Percentiles rank a stretch among this genome's conserved stretches.
phyloP scores from a whole-genome alignment of 352 stramenopile species.

The Globisporangium sylvaticum region DNA sequence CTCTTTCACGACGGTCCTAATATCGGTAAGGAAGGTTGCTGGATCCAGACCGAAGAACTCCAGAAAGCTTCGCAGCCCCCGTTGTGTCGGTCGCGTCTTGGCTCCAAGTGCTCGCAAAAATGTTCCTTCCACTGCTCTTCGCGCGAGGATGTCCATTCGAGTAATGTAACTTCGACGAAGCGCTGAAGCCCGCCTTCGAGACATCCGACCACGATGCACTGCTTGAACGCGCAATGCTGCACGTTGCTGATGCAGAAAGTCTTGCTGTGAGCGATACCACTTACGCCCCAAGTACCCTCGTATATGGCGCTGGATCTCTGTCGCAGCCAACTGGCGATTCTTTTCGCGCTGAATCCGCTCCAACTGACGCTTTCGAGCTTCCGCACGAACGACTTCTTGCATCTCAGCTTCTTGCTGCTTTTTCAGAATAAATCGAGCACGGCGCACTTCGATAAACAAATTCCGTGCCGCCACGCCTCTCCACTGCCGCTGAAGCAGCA shows the following conservation, averaged over 20 bases:
- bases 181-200: slow-evolving; percentile 54
- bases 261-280: slow-evolving; percentile 56
- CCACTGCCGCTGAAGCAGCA: slow-evolving; percentile 70
- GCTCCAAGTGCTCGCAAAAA: slow-evolving; percentile 55
- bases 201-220: slow-evolving; percentile 68
- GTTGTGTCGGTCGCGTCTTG: slow-evolving; percentile 51
- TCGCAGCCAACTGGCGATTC: slow-evolving; percentile 40
- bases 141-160: slow-evolving; percentile 66
- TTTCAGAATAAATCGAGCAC: slow-evolving; percentile 44
- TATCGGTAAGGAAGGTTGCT: slow-evolving; percentile 66
- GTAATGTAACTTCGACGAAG: slow-evolving; percentile 69
- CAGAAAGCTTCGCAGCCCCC: slow-evolving; percentile 61
- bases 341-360: slow-evolving; percentile 49
- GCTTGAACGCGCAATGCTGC: slow-evolving; percentile 57
- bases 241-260: slow-evolving; percentile 45
- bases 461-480: slow-evolving; percentile 59
- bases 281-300: slow-evolving; percentile 49
- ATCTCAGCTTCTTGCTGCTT: slow-evolving; percentile 69
- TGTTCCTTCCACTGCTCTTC: slow-evolving; percentile 58
- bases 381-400: slow-evolving; percentile 56
- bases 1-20: slow-evolving; percentile 56
- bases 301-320: slow-evolving; percentile 67
- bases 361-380: slow-evolving; percentile 42
- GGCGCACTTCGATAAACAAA: slow-evolving; percentile 56
- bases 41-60: slow-evolving; percentile 74